Evolutionary conservation across 192 early-diverging fungal genomes (phyloP).

Genomic region (Rhizophlyctis rosea): DNA sequence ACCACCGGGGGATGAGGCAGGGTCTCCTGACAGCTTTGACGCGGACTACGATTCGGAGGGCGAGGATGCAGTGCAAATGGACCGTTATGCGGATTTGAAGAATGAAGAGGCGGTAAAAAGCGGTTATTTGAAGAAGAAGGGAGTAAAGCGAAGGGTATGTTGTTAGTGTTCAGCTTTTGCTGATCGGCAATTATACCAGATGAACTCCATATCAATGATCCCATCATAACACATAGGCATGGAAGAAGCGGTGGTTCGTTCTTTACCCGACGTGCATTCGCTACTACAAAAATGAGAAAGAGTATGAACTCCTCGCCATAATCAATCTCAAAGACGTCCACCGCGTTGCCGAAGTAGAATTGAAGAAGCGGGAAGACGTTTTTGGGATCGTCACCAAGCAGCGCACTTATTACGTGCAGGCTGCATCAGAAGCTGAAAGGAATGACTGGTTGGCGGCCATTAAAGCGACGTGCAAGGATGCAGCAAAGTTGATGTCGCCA

Average conservation of each 20-base stretch:
- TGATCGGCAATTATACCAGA: background rate
- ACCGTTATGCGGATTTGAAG: no score
- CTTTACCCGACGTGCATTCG: constrained; percentile 72
- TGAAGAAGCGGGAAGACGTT: constrained; percentile 65
- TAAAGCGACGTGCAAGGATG: no score
- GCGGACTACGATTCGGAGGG: background rate
- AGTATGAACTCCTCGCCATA: constrained; percentile 74
- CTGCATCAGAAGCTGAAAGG: constrained; percentile 50
- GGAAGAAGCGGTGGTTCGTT: constrained; percentile 87
- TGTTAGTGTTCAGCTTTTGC: constrained; percentile 8
- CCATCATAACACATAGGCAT: constrained; percentile 49
- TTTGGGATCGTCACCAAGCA: constrained; percentile 75
- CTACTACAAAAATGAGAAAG: constrained; percentile 83
- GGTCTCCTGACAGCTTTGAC: constrained; percentile 21
- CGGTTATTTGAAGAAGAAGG: constrained; percentile 46
- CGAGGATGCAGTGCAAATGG: constrained; percentile 17
- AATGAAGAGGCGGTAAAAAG: constrained; percentile 16
- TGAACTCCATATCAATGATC: constrained; percentile 3
- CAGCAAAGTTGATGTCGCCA: no score
- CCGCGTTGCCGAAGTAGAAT: constrained; percentile 65
- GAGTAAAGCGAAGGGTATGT: constrained; percentile 43
- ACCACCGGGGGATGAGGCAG: background rate
- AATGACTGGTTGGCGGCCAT: constrained; percentile 61
- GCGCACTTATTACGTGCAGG: constrained; percentile 70
- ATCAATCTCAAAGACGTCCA: constrained; percentile 70